A percentile compares a stretch with the other conserved stretches of the same genome.
These are phyloP conservation scores for Nothophaeocryptopus gaeumannii DNA, from an alignment of 2,329 filamentous ascomycete genomes.

Conservation along the genomic window DNA sequence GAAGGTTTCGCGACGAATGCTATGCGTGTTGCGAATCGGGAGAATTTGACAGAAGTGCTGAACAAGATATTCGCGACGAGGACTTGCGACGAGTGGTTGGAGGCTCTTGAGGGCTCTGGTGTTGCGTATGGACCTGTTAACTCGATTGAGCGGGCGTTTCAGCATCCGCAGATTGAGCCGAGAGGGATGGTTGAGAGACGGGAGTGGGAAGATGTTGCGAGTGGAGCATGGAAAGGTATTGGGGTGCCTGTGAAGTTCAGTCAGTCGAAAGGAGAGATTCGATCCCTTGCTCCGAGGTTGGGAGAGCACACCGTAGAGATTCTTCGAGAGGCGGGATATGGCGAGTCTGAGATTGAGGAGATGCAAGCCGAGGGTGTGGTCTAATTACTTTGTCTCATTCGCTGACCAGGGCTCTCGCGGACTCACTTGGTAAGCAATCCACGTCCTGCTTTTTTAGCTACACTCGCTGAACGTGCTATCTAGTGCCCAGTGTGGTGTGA, in stretches of 20 bases:
- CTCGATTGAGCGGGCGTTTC: constrained; percentile 40
- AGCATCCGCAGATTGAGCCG: constrained; percentile 40
- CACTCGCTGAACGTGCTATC: no score
- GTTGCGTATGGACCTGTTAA: constrained; percentile 47
- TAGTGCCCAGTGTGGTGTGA: no score
- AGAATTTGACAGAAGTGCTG: constrained; percentile 34
- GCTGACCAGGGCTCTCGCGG: no score
- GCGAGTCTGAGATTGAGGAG: background rate
- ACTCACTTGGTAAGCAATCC: no score
- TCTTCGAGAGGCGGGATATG: constrained; percentile 1
- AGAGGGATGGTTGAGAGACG: constrained; percentile 23
- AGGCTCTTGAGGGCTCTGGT: constrained; percentile 39
- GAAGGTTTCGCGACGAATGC: constrained; percentile 24
- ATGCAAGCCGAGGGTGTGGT: background rate
- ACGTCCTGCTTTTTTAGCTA: no score
- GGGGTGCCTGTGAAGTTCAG: constrained; percentile 17
- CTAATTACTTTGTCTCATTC: no score
- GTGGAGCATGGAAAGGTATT: constrained; percentile 28
- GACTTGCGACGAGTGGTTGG: constrained; percentile 39
- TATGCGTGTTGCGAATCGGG: constrained; percentile 22
- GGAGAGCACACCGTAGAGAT: constrained; percentile 5
- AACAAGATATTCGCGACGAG: constrained; percentile 31
- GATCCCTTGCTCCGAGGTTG: background rate
- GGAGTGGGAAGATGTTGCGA: constrained; percentile 23
- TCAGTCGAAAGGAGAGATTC: constrained; percentile 2